Evolutionary conservation across 2,329 filamentous ascomycete genomes (phyloP).

Genomic region (Stromatinia cepivora): DNA sequence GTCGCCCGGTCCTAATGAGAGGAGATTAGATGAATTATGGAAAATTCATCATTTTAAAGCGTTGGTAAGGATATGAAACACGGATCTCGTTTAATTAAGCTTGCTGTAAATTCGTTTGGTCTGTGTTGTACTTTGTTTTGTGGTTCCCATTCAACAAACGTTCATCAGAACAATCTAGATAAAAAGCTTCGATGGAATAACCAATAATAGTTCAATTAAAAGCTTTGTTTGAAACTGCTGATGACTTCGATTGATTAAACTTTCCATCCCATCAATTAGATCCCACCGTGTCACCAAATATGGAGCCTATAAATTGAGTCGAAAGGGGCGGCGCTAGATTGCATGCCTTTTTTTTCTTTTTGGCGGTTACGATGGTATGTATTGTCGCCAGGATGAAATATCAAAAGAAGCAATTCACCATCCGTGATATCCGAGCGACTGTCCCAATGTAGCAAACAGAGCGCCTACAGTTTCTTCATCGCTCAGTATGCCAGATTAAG

Average conservation of each 20-base stretch:
- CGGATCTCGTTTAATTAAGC: neutral
- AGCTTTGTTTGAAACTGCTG: slow-evolving; percentile 2
- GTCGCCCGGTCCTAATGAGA: neutral
- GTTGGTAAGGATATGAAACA: slow-evolving; percentile 2
- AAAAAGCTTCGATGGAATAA: neutral
- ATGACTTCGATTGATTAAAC: neutral
- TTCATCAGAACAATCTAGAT: neutral
- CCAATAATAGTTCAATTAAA: neutral
- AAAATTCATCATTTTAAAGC: neutral
- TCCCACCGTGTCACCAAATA: neutral
- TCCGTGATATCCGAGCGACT: neutral
- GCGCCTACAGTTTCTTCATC: neutral
- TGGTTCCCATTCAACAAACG: neutral
- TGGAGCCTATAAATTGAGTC: neutral
- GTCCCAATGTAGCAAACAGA: neutral
- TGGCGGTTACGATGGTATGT: neutral
- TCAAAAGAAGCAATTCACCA: neutral
- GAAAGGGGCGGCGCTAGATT: neutral
- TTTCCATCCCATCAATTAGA: neutral
- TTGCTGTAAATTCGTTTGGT: neutral
- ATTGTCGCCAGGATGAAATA: neutral
- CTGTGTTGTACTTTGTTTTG: neutral
- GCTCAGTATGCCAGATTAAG: neutral
- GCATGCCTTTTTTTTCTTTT: neutral
- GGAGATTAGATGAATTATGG: slow-evolving; percentile 3